Conservation (phyloP, 495 filamentous ascomycete species). For the Penicillium ucsense region DNA sequence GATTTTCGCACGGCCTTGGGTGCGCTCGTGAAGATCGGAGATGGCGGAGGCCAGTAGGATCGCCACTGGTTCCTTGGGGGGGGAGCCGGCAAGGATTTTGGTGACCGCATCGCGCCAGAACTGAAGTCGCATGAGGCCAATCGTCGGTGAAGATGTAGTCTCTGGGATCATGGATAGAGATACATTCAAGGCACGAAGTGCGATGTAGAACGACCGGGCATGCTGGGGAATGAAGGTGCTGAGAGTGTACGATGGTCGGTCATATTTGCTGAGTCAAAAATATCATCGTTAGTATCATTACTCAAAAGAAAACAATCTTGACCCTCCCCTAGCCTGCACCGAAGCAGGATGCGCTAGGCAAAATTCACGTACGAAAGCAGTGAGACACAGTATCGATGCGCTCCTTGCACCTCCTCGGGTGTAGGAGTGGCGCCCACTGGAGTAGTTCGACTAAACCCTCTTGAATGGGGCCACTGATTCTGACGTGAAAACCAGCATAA, state of each 20-base stretch:
- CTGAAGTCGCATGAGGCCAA: conserved; percentile 80
- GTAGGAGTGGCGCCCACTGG: conserved; percentile 8
- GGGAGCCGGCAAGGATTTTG: conserved; percentile 59
- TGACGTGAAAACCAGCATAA: conserved; percentile 5
- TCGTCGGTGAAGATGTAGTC: conserved; percentile 66
- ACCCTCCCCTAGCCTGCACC: too few species aligned
- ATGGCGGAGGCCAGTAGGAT: conserved; percentile 68
- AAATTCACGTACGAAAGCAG: conserved; percentile 42
- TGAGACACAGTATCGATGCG: conserved; percentile 45
- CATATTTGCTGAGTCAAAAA: conserved; percentile 51
- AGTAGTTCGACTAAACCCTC: conserved; percentile 17
- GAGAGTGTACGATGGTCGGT: conserved; percentile 80
- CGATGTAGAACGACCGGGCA: conserved; percentile 72
- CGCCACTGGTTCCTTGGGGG: conserved; percentile 86
- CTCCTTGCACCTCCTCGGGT: conserved; percentile 42
- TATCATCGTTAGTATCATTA: conserved; percentile 2
- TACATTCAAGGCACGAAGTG: conserved; percentile 85
- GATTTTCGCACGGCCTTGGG: conserved; percentile 44
- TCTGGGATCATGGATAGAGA: conserved; percentile 83
- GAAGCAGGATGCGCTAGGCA: background rate
- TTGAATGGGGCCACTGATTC: conserved; percentile 6
- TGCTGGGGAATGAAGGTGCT: conserved; percentile 68
- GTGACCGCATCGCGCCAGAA: conserved; percentile 85
- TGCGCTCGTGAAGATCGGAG: conserved; percentile 45
- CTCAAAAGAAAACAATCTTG: too few species aligned